phyloP scores from a whole-genome alignment of 1,139 yeast genomes.

The Blastobotrys capitulatus region DNA sequence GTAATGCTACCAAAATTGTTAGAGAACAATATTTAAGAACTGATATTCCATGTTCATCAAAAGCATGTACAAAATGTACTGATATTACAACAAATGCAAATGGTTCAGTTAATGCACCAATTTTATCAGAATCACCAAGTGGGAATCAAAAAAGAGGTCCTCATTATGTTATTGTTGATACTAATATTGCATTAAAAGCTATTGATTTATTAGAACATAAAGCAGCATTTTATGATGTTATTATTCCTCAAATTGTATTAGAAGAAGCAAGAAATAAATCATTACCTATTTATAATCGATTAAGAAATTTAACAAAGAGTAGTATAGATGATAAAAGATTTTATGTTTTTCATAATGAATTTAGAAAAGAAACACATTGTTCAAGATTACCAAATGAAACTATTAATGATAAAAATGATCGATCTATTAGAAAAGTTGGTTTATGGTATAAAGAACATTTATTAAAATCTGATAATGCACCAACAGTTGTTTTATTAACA shows the following conservation, averaged over 20 bases:
- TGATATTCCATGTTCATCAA: slow-evolving; percentile 88
- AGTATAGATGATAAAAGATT: slow-evolving; percentile 73
- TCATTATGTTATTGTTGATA: slow-evolving; percentile 82
- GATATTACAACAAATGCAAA: slow-evolving; percentile 38
- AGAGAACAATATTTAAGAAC: slow-evolving; percentile 89
- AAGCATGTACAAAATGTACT: slow-evolving; percentile 57
- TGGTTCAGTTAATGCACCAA: slow-evolving; percentile 41
- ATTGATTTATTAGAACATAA: slow-evolving; percentile 82
- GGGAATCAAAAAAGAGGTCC: slow-evolving; percentile 51
- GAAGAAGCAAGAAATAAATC: slow-evolving; percentile 91
- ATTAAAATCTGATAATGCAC: slow-evolving; percentile 31
- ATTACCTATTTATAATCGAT: slow-evolving; percentile 79
- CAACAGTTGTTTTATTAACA: slow-evolving; percentile 58
- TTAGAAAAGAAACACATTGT: slow-evolving; percentile 64
- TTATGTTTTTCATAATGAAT: slow-evolving; percentile 91
- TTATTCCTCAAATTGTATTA: slow-evolving; percentile 87
- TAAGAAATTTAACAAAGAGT: slow-evolving; percentile 64
- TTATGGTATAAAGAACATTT: slow-evolving; percentile 71
- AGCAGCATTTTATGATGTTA: slow-evolving; percentile 78
- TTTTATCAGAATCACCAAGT: slow-evolving; percentile 44
- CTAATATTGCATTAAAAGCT: slow-evolving; percentile 82
- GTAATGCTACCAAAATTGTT: slow-evolving; percentile 85
- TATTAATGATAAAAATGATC: slow-evolving; percentile 86
- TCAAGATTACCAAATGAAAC: slow-evolving; percentile 61
- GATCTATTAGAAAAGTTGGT: slow-evolving; percentile 77